Evolutionary conservation across 495 filamentous ascomycete genomes (phyloP), one percentile per base, ranked within the genome.

Genomic region (Darksidea phi): DNA sequence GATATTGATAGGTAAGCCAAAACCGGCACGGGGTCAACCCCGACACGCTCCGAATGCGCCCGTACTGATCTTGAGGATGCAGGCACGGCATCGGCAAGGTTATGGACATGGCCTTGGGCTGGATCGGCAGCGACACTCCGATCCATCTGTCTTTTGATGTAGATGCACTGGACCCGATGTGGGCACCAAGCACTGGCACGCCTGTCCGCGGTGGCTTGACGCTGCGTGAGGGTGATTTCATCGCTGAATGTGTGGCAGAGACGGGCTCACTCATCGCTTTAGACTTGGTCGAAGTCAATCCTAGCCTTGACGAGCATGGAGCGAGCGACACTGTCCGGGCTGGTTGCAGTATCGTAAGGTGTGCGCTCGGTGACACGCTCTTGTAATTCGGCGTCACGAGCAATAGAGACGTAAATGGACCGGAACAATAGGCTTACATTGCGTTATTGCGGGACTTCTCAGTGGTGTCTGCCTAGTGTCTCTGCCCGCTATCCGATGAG

Each of bases 121-220:
- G 97, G 76, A 92, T 98, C 56, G 92, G 92, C 38, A 86, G 80
- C 63, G 94, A 96, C 70, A 95, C 91, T 0, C 94, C 94, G 13
- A 96, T 97, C 57, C 95, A 99, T 74, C 81, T 99, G 32, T 95
- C 89, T 20, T 97, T 99, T 70, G 94, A 99, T 71, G 90, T 99
- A 59, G 94, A 99, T 72, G 94, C 92, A 37, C 78, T 99, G 61
- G 94, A 99, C 73, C 94, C 94, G 12, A 86, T 91, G 79, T 92
- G 90, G 86, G 95, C 95, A 15, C 95, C 94, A 12, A 93, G 88
- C 74, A 99, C 94, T 0, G 94, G 94, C 17, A 99, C 94, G 11
- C 91, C 94, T 0, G 94, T 99, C 24, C 81, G 95, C 68, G 94
- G 94, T n/a, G 94, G 94, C 0, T 72, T 99, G 74, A 99, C 95